Evolutionary conservation across 2,329 filamentous ascomycete species (phyloP).

Genomic region (Curvularia hawaiiensis): DNA sequence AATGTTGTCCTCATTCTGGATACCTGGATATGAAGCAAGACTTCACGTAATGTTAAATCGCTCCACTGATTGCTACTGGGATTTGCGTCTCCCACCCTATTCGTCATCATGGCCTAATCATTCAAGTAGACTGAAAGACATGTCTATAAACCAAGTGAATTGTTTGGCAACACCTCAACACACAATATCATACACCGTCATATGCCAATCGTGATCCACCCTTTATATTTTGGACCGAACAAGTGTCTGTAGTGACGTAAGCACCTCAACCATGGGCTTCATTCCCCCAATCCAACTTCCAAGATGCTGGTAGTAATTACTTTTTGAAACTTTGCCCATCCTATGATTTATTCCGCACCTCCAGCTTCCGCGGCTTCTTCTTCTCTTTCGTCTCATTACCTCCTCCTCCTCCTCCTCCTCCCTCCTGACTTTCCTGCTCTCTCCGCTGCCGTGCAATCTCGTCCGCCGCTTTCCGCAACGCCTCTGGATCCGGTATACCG

Average conservation of each 20-base stretch:
- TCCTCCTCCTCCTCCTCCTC: constrained; percentile 7
- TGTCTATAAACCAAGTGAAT: too few species aligned
- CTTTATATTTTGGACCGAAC: not conserved
- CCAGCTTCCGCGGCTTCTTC: constrained; percentile 36
- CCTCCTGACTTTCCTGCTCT: constrained; percentile 1
- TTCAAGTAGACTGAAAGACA: too few species aligned
- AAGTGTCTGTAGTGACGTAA: not conserved
- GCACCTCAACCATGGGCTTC: not conserved
- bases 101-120: too few species aligned
- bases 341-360: constrained; percentile 26
- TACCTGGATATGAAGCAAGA: too few species aligned
- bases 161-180: too few species aligned
- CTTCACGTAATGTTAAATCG: too few species aligned
- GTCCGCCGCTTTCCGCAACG: constrained; percentile 31
- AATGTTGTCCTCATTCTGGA: too few species aligned
- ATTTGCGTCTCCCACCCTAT: too few species aligned
- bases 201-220: too few species aligned
- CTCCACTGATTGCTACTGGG: too few species aligned
- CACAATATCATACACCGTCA: too few species aligned
- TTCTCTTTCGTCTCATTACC: constrained; percentile 13
- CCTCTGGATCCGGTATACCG: constrained; percentile 33
- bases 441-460: constrained; percentile 12
- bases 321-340: not conserved
- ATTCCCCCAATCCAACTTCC: not conserved
- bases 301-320: not conserved